A percentile compares a stretch with the other conserved stretches of the same genome.
Conservation (phyloP, 768 basidiomycete genomes). For the Lentinus brumalis region DNA sequence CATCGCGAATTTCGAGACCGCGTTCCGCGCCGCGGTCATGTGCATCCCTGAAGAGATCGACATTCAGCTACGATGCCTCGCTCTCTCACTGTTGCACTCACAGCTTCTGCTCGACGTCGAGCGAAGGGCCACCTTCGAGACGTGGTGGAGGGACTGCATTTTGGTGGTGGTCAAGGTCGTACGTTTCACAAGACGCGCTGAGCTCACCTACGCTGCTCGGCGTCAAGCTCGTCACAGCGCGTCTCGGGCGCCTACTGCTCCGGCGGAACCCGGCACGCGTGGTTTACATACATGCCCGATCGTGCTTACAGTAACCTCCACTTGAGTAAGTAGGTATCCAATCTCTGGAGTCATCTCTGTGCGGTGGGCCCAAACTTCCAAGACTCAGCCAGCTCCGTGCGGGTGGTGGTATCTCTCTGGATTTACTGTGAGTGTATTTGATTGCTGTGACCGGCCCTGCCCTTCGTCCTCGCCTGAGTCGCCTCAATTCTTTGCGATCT, state of each 20-base stretch:
- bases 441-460: too few relatives aligned
- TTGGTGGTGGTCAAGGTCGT: constrained; percentile 6
- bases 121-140: constrained; percentile 15
- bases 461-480: too few relatives aligned
- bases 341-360: too few relatives aligned
- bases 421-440: too few relatives aligned
- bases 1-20: constrained; percentile 81
- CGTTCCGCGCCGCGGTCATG: constrained; percentile 49
- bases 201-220: too few relatives aligned
- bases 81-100: not conserved
- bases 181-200: constrained; percentile 1
- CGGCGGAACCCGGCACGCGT: constrained; percentile 13
- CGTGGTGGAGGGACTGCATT: constrained; percentile 25
- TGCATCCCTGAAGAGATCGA: constrained; percentile 49
- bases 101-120: constrained; percentile 22
- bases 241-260: not conserved
- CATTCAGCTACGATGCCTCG: not conserved
- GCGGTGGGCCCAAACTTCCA: too few relatives aligned
- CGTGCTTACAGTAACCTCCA: not conserved
- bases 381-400: too few relatives aligned
- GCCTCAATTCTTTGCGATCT: too few relatives aligned
- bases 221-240: not conserved
- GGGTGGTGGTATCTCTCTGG: too few relatives aligned
- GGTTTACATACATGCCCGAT: not conserved
- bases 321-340: too few relatives aligned